Evolutionary conservation across 805 yeast species (phyloP), one percentile per base, ranked within the genome.

Genomic region (Yamadazyma sp.): DNA sequence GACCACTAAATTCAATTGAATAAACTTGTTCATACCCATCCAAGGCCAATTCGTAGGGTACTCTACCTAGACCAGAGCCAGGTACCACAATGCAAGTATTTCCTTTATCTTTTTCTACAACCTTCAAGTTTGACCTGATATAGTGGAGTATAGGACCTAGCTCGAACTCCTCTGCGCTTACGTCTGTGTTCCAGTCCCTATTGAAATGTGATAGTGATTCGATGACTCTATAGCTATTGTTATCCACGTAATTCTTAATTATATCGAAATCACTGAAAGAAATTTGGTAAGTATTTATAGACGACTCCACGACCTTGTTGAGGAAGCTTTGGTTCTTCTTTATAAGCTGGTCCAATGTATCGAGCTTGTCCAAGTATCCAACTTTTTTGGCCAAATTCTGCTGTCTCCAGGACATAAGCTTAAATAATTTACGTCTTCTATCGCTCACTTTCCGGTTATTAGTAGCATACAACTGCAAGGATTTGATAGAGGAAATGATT

Each of bases 31-130:
- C 58, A 44, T 66, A 73, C 6, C 5, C 63, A 42, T 32, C 70
- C 62, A 28, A 8, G 2, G 79, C 66, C 17, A 87, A 42, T 42
- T 80, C 86, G 53, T 80, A 80, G 1, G 95, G 81, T 0, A 88
- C 62, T 46, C 88, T 66, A 0, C 96, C 96, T 17, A 84, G 65
- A 0, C 98, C 98, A 1, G 93, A 77, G 0, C 98, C 98, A 0
- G 98, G 97, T 1, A 86, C 75, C 3, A 90, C 60, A 0, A 87
- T 70, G 9, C 76, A 59, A 0, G 85, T 75, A 5, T 63, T 60
- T 0, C 40, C 12, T 25, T 60, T 50, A 20, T 61, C 57, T 6
- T 45, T 40, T n/a, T 31, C 43, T 27, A 59, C 46, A 3, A 47
- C 34, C 3, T 58, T 51, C 14, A 83, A 54, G 29, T 77, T 77